Evolutionary conservation across 495 filamentous ascomycete genomes (phyloP).

Genomic region (Chaetomium cochliodes): DNA sequence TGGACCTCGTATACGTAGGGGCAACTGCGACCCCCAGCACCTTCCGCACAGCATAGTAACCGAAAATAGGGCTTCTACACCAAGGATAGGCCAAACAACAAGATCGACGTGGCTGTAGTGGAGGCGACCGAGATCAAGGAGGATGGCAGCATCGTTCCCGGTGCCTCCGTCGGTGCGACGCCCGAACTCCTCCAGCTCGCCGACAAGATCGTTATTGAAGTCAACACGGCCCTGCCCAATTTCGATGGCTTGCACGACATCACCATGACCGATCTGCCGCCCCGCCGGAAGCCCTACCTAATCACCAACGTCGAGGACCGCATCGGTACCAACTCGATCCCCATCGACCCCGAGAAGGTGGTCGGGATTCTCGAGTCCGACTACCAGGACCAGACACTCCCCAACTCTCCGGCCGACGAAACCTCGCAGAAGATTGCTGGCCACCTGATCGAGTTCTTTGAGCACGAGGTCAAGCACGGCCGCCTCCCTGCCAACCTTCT

Average conservation of each 20-base stretch:
- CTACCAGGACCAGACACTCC: slow-evolving; percentile 77
- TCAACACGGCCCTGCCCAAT: slow-evolving; percentile 81
- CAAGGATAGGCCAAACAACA: slow-evolving; percentile 67
- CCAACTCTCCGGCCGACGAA: slow-evolving; percentile 74
- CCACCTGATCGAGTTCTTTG: slow-evolving; percentile 83
- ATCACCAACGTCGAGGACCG: slow-evolving; percentile 77
- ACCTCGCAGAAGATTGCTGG: slow-evolving; percentile 68
- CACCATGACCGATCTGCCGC: slow-evolving; percentile 79
- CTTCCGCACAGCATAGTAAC: neutral
- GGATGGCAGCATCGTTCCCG: slow-evolving; percentile 85
- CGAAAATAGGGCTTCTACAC: slow-evolving; percentile 66
- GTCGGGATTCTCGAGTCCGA: slow-evolving; percentile 82
- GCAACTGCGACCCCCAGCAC: no score
- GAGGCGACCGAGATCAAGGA: slow-evolving; percentile 91
- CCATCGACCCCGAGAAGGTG: slow-evolving; percentile 85
- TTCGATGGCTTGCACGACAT: slow-evolving; percentile 93
- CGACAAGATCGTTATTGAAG: slow-evolving; percentile 91
- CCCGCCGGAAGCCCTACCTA: slow-evolving; percentile 78
- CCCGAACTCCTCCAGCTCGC: slow-evolving; percentile 88
- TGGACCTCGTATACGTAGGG: slow-evolving; percentile 69
- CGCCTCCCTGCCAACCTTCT: slow-evolving; percentile 76
- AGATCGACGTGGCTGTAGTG: slow-evolving; percentile 79
- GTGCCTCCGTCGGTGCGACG: slow-evolving; percentile 80
- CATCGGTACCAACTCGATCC: slow-evolving; percentile 80
- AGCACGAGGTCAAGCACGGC: slow-evolving; percentile 73